Percentiles rank a stretch among this genome's conserved stretches.
These are phyloP conservation scores for Colletotrichum cereale DNA, from an alignment of 2,329 filamentous ascomycete species.

Conservation along the genomic window DNA sequence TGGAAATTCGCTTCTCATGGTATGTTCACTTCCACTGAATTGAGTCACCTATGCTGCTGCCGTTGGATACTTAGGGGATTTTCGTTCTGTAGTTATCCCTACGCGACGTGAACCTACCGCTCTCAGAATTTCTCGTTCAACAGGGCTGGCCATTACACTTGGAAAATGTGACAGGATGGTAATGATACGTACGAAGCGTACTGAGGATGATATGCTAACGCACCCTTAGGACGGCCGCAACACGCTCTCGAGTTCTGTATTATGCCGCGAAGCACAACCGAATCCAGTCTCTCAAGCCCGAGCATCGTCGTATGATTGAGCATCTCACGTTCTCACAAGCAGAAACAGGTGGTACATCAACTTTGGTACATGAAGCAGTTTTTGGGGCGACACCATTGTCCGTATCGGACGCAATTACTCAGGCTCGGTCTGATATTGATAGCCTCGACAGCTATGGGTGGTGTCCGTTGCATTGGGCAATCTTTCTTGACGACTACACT, in stretches of 20 bases:
- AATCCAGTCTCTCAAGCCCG: constrained; percentile 14
- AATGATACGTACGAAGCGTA: background rate
- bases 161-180: constrained; percentile 15
- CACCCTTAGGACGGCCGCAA: constrained; percentile 1
- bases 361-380: constrained; percentile 19
- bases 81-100: constrained; percentile 5
- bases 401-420: constrained; percentile 15
- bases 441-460: constrained; percentile 12
- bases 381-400: background rate
- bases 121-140: constrained; percentile 12
- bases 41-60: background rate
- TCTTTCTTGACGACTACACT: constrained; percentile 11
- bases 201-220: background rate
- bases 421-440: constrained; percentile 16
- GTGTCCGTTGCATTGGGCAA: constrained; percentile 21
- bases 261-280: constrained; percentile 9
- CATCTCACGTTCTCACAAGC: background rate
- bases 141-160: constrained; percentile 15
- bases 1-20: constrained; percentile 22
- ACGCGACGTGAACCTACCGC: background rate
- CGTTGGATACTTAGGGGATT: background rate
- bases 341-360: constrained; percentile 5
- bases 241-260: constrained; percentile 10
- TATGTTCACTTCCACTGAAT: background rate
- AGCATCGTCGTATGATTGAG: constrained; percentile 15